Base-by-base conservation (phyloP, 805 yeast species). In the Hanseniaspora vineae region DNA sequence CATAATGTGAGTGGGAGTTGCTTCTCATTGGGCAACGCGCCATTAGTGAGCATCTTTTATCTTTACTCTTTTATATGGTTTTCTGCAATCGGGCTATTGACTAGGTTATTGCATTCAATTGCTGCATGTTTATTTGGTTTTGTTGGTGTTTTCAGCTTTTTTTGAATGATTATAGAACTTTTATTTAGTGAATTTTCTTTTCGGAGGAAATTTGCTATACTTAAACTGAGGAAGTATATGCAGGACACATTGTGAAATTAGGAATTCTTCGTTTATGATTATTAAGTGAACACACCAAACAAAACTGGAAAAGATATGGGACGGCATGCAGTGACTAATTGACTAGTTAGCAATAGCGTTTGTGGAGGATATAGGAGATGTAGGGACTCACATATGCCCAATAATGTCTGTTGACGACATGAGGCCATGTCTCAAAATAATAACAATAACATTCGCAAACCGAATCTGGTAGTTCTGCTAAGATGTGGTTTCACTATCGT, bases 211-310 rank as follows among this genome's bases (percentile, higher is more conserved):
- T 15, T 17, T 37, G 5, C 40, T 37, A 37, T n/a, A 37, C 40
- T 23, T 9, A 11, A 59, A 60, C 84, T 76, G 83, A 78, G 83
- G 83, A 78, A 73, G 82, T 75, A 77, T 67, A 78, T 78, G 84
- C 84, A 78, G 84, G 84, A 78, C 80, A 71, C 58, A 69, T 68
- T 68, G 67, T 68, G 64, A 65, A 66, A 52, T 66, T 68, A 77
- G 83, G 83, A 77, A 78, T 78, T 78, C 84, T 78, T 78, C 84
- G 84, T 78, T 78, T 78, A 78, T 78, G 84, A 78, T 71, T 66
- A 23, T 23, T 23, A 23, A 23, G 29, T 53, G 44, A 37, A 17
- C 31, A n/a, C n/a, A n/a, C 29, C 29, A 23, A 23, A 39, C 6
- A 39, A 39, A 39, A 13, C 6, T 39, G 23, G 20, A 17, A 39